A percentile compares a stretch with the other conserved stretches of the same genome.
phyloP scores from a whole-genome alignment of 1,139 yeast genomes.

The Debaryomyces robertsiae region DNA sequence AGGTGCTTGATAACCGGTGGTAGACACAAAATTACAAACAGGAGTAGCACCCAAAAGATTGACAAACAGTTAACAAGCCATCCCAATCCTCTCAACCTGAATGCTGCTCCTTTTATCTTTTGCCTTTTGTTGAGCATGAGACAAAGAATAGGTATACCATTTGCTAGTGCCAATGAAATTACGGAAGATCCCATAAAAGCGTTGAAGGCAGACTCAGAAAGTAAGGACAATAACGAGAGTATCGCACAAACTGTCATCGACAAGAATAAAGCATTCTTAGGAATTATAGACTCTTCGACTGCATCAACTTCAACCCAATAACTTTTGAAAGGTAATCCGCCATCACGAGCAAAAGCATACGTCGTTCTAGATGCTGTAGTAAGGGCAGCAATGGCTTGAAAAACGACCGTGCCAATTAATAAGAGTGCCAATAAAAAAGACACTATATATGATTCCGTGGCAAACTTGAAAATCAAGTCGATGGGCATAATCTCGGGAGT shows the following conservation, averaged over 20 bases:
- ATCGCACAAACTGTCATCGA: conserved; percentile 67
- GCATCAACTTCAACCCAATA: conserved; percentile 69
- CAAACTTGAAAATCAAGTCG: conserved; percentile 65
- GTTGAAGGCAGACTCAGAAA: conserved; percentile 76
- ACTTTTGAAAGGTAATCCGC: conserved; percentile 73
- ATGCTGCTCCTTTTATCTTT: conserved; percentile 70
- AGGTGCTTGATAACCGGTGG: conserved; percentile 72
- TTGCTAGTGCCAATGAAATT: conserved; percentile 71
- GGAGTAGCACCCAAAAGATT: conserved; percentile 60
- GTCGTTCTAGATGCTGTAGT: conserved; percentile 88
- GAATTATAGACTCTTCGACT: conserved; percentile 58
- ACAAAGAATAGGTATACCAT: conserved; percentile 72
- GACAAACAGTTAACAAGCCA: conserved; percentile 64
- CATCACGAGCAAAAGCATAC: conserved; percentile 87
- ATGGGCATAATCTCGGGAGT: conserved; percentile 68
- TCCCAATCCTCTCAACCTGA: conserved; percentile 66
- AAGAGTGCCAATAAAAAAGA: conserved; percentile 68
- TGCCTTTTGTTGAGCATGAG: conserved; percentile 62
- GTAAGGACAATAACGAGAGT: conserved; percentile 64
- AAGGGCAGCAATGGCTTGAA: conserved; percentile 78
- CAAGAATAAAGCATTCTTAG: conserved; percentile 69
- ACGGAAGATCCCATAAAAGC: conserved; percentile 90
- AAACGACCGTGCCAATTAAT: conserved; percentile 69
- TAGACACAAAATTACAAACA: conserved; percentile 65
- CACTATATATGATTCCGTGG: conserved; percentile 68